Base-by-base conservation (phyloP, 345 rosid genomes). In the Salix arbutifolia region DNA sequence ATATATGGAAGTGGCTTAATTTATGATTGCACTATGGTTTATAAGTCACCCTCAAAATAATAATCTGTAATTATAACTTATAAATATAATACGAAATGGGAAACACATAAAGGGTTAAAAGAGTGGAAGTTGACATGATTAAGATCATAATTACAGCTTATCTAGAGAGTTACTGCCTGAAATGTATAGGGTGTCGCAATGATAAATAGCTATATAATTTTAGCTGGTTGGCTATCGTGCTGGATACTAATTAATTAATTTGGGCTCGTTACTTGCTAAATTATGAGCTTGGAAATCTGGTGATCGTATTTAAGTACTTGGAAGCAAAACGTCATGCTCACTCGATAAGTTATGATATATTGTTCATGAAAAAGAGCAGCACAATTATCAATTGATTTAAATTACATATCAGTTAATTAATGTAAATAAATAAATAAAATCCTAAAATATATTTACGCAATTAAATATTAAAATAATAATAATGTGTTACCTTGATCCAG, bases 1-100 rank as follows among this genome's bases (percentile, higher is more conserved):
- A 33, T 33, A 33, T 0, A 4, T 33, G 7, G 37, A 33, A 33
- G 40, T 25, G 30, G 33, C 67, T 76, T 33, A 33, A 33, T 33
- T 74, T 73, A 82, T 85, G 70, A 85, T 86, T 82, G 78, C 85
- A 61, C 48, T 84, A 76, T 80, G 84, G 91, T 84, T 84, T 74
- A 65, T 62, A 69, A 48, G 88, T 84, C 89, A 64, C 79, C 71
- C 50, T 86, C 86, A 4, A 72, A 35, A 74, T 85, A 74, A 80
- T 83, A 65, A 75, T 58, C 16, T 70, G 44, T 53, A 82, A 78
- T 85, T 73, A 81, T 86, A 71, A 77, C 81, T 25, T 46, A 40
- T 71, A 56, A 75, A 76, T 12, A 75, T 83, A 79, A 72, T 75
- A 73, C 12, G 83, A 80, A 66, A 70, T 70, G 46, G 69, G 64